Base-by-base conservation (phyloP, 2,329 filamentous ascomycete genomes). In the Mollisiaceae sp. region DNA sequence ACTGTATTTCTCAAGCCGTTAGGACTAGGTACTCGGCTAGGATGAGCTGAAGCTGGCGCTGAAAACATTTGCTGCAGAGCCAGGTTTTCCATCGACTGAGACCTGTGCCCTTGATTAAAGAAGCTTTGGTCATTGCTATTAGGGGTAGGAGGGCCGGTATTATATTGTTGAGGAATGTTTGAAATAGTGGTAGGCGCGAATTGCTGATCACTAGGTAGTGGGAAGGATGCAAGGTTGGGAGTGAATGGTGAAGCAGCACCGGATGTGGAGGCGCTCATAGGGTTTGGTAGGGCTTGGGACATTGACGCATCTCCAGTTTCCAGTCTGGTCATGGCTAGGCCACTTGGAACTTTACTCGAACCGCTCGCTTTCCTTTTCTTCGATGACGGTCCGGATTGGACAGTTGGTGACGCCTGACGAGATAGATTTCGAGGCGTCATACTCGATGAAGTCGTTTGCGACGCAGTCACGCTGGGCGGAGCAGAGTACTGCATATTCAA, bases 281-380 rank as follows among this genome's bases (percentile, higher is more conserved):
- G 43, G 73, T 77, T 75, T 69, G 78, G 68, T 77, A 81, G 68
- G 74, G 76, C 73, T 63, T 75, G 71, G 79, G 74, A 72, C 80
- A 74, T 77, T 70, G 24, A 73, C 61, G 62, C 8, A 45, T 80
- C 80, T 63, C 77, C 80, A 1, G 86, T 89, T 71, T 95, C 91
- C 41, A 95, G 82, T 63, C 88, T 88, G 1, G 93, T 97, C 93
- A 97, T 97, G 8, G 89, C 86, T 71, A 97, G 79, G 18, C 86
- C 89, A 20, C 85, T 88, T 0, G 92, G 91, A 15, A 96, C 80
- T 76, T 92, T 92, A 39, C 82, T 78, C 18, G 86, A 85, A 47
- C 84, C 84, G 75, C 89, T 93, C 6, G 90, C 88, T 77, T 97
- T 97, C 68, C 93, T 86, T 79, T 93, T 93, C 82, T 96, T 97